Base-by-base conservation (phyloP, 305 asterid species). In the Fraxinus baroniana region DNA sequence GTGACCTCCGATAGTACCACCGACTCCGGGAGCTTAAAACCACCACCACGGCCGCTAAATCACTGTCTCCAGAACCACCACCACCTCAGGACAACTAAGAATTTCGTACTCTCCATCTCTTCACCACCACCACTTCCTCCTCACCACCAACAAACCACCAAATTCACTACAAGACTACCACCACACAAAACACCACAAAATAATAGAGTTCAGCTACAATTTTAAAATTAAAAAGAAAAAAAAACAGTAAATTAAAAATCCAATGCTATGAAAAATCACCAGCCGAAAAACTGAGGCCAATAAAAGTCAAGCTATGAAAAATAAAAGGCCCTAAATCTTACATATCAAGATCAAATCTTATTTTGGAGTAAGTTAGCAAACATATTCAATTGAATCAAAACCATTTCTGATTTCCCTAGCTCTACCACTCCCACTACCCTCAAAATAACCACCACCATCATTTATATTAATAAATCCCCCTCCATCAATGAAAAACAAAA, bases 381-480 rank as follows among this genome's bases (percentile, higher is more conserved):
- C 92, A 9, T 77, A 41, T 90, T 72, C 84, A 90, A 81, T 78
- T 85, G 87, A 82, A 93, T 84, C 0, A 86, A 87, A 83, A 89
- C 94, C 90, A 93, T 95, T 49, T 73, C 91, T 28, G 30, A 28
- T 28, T 28, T 28, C 30, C 72, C 93, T 81, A 1, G 85, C 79
- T 5, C 92, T 86, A 5, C 89, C 88, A 57, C 89, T 57, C 73
- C 90, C 79, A 6, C 80, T 85, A 71, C 86, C 86, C 71, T 74
- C 90, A 3, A 86, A 87, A 82, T 82, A 80, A 12, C 92, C 90
- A 75, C 78, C 88, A 32, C 33, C 33, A 30, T 87, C 91, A 15
- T 66, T 64, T 20, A 64, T 64, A 64, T 64, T 22, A 64, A 64
- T 84, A 2, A 70, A 71, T 80, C 82, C 89, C 44, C 92, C 90